Evolutionary conservation across 805 yeast genomes (phyloP).

Genomic region (Diddensiella transvaalensis): DNA sequence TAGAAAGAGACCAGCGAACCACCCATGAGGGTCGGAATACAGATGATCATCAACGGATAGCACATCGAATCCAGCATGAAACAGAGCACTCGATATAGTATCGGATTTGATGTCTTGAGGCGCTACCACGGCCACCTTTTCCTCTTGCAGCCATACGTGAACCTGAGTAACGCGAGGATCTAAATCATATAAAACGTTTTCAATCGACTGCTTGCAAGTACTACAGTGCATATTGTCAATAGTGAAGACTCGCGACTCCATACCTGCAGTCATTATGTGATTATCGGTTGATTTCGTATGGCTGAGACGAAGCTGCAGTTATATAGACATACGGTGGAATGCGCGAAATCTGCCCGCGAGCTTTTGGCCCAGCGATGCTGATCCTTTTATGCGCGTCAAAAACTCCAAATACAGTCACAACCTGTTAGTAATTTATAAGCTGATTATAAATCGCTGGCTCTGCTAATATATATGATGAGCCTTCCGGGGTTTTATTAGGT

Average conservation of each 20-base stretch:
- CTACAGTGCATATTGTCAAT: conserved; percentile 54
- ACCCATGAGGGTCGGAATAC: background rate
- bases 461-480: too few species aligned
- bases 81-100: conserved; percentile 17
- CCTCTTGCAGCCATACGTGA: conserved; percentile 26
- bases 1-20: conserved; percentile 1
- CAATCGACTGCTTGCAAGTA: conserved; percentile 45
- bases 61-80: conserved; percentile 29
- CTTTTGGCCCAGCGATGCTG: background rate
- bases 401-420: too few species aligned
- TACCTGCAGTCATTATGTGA: conserved; percentile 3
- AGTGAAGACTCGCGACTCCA: conserved; percentile 19
- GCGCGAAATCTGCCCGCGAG: background rate
- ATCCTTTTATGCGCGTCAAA: too few species aligned
- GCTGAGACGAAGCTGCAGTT: background rate
- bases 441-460: too few species aligned
- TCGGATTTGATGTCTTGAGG: conserved; percentile 20
- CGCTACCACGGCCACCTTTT: conserved; percentile 28
- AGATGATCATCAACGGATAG: conserved; percentile 11
- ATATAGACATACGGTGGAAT: background rate
- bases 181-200: conserved; percentile 29
- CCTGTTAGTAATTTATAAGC: too few species aligned
- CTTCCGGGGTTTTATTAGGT: too few species aligned
- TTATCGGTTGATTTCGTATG: background rate
- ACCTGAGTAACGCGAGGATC: conserved; percentile 18